Evolutionary conservation across 352 stramenopile species (phyloP).

Genomic region (Thalassiosira mediterranea): DNA sequence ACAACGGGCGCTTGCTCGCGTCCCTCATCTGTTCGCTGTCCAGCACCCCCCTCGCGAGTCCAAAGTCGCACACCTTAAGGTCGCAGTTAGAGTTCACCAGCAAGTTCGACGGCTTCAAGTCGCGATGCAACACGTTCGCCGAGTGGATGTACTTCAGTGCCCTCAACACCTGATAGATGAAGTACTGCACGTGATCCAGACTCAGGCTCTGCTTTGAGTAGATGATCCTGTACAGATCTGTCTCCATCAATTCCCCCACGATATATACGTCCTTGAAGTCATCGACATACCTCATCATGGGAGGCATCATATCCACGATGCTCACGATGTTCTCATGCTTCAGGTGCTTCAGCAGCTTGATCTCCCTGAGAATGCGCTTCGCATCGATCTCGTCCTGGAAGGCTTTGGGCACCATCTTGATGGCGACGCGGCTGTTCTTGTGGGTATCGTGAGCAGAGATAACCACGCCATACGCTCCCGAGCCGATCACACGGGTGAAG

Average conservation of each 20-base stretch:
- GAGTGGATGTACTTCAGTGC: conserved; percentile 95
- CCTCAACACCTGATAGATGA: conserved; percentile 94
- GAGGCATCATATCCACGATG: conserved; percentile 94
- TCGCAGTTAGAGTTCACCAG: conserved; percentile 92
- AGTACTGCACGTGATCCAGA: conserved; percentile 95
- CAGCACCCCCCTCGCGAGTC: conserved; percentile 90
- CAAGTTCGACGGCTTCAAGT: conserved; percentile 86
- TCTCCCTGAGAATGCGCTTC: conserved; percentile 98
- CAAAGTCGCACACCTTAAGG: conserved; percentile 96
- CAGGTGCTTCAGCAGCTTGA: conserved; percentile 91
- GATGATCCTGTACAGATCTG: conserved; percentile 97
- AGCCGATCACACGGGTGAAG: conserved; percentile 77
- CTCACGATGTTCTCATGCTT: conserved; percentile 92
- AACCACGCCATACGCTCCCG: conserved; percentile 82
- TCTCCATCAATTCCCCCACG: conserved; percentile 97
- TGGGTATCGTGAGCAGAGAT: conserved; percentile 74
- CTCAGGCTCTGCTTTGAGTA: conserved; percentile 92
- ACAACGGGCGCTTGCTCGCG: conserved; percentile 46
- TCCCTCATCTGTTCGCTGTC: conserved; percentile 62
- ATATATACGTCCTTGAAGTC: conserved; percentile 98
- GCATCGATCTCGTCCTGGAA: conserved; percentile 99
- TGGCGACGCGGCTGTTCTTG: conserved; percentile 88
- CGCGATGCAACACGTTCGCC: conserved; percentile 92
- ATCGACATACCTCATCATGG: conserved; percentile 85
- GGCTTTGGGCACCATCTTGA: conserved; percentile 95